These are phyloP conservation scores for Fraxinus ornus DNA, from an alignment of 305 asterid species.

Conservation along the genomic window DNA sequence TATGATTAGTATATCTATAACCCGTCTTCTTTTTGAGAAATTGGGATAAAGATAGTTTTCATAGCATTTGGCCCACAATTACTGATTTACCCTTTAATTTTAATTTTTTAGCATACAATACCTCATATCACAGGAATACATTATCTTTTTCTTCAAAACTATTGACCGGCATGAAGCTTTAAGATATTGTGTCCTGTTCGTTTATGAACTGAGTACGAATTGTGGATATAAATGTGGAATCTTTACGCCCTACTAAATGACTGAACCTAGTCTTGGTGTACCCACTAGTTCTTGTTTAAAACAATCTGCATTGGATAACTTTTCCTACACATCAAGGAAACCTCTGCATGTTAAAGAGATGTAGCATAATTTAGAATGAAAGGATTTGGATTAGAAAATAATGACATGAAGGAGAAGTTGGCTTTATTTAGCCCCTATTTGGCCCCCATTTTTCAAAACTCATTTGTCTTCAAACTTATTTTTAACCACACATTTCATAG, in stretches of 20 bases:
- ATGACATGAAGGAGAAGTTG: background rate
- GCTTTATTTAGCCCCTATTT: background rate
- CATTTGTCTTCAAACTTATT: background rate
- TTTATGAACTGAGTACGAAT: background rate
- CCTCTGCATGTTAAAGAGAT: background rate
- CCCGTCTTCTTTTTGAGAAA: background rate
- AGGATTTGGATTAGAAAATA: background rate
- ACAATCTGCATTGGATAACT: background rate
- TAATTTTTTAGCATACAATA: background rate
- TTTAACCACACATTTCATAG: background rate
- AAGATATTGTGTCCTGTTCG: background rate
- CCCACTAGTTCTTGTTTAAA: background rate
- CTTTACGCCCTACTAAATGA: background rate
- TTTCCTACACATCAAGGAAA: background rate
- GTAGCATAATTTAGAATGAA: background rate
- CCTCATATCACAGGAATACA: background rate
- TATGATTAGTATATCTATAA: background rate
- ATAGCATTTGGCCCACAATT: background rate
- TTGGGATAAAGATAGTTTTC: background rate
- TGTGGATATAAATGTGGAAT: background rate
- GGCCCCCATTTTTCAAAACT: background rate
- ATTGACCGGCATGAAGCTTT: background rate
- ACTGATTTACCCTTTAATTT: background rate
- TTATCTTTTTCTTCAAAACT: background rate
- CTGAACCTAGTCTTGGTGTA: background rate